phyloP scores from a whole-genome alignment of 1,284 basidiomycete genomes.

The Microbotryomycetes sp. region DNA sequence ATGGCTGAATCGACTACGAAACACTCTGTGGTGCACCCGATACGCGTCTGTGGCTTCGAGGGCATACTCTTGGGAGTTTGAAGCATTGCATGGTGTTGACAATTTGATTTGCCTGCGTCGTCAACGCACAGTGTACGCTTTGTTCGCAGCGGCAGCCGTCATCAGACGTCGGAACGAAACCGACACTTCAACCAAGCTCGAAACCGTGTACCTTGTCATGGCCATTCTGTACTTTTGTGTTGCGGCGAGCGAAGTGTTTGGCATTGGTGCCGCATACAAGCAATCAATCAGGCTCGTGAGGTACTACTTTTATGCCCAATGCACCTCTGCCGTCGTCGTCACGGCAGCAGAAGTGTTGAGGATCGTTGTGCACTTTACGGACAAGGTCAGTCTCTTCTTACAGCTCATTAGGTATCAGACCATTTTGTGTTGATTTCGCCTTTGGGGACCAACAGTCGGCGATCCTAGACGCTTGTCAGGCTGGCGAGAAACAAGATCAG shows the following conservation, averaged over 20 bases:
- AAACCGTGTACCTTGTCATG: constrained; percentile 19
- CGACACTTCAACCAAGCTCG: constrained; percentile 7
- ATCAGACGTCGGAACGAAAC: constrained; percentile 4
- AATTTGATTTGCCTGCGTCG: too few relatives aligned
- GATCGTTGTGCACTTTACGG: constrained; percentile 16
- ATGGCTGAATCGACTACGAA: background rate
- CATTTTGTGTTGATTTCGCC: background rate
- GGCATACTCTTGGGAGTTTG: too few relatives aligned
- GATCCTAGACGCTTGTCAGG: background rate
- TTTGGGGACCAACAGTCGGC: background rate
- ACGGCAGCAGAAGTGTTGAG: constrained; percentile 15
- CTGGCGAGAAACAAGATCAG: background rate
- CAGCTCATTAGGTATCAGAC: background rate
- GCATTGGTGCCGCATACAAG: constrained; percentile 10
- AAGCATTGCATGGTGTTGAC: too few relatives aligned
- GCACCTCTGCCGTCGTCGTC: constrained; percentile 14
- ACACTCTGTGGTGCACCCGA: background rate
- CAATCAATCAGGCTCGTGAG: constrained; percentile 18
- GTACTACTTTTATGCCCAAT: constrained; percentile 19
- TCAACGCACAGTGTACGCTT: constrained; percentile 17
- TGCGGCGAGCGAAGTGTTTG: constrained; percentile 20
- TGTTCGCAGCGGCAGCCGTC: constrained; percentile 12
- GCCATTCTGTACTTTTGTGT: constrained; percentile 24
- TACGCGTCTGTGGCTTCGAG: background rate
- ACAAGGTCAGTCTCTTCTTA: constrained; percentile 9